Conservation (phyloP, 2,329 filamentous ascomycete species). For the Alternaria brassicicola region DNA sequence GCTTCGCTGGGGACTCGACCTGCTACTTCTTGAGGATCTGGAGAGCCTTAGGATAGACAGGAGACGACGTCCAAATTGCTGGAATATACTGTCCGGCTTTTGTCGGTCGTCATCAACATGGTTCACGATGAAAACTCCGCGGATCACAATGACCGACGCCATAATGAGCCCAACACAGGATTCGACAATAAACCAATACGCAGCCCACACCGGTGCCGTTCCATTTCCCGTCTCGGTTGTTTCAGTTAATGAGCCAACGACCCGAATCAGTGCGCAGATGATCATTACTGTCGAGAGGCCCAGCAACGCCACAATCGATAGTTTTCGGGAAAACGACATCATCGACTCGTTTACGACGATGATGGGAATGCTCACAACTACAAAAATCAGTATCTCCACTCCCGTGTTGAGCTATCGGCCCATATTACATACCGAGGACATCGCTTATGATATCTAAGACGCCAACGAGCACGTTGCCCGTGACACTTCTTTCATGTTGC, state of each 20-base stretch:
- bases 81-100: constrained; percentile 2
- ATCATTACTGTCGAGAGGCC: constrained; percentile 8
- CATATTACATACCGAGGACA: background rate
- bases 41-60: constrained; percentile 7
- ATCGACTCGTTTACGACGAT: constrained; percentile 5
- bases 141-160: constrained; percentile 9
- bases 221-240: background rate
- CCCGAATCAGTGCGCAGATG: constrained; percentile 6
- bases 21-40: background rate
- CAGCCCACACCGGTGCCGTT: constrained; percentile 10
- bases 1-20: background rate
- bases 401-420: background rate
- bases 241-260: constrained; percentile 5
- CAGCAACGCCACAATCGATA: constrained; percentile 5
- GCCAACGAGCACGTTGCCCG: background rate
- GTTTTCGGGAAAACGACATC: constrained; percentile 8
- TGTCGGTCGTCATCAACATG: background rate
- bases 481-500: constrained; percentile 1
- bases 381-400: background rate
- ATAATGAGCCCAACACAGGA: constrained; percentile 6
- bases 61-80: constrained; percentile 2
- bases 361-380: background rate
- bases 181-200: constrained; percentile 8
- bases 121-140: constrained; percentile 2
- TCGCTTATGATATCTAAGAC: constrained; percentile 7